Evolutionary conservation across 805 yeast genomes (phyloP).

Genomic region (Hanseniaspora hatyaiensis): DNA sequence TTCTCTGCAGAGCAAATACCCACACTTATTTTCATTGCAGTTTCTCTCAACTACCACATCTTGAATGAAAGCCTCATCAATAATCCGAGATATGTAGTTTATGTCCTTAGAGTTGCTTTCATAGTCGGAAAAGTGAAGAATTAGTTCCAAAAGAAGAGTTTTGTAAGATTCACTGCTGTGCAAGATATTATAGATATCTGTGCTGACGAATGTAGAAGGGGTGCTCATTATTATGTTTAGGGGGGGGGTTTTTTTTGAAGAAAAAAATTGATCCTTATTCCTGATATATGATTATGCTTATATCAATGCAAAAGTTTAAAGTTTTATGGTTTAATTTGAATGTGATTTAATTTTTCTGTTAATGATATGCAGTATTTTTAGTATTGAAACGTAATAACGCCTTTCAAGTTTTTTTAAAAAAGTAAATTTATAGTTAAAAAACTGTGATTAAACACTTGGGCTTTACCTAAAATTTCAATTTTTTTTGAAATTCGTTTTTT

Average conservation of each 20-base stretch:
- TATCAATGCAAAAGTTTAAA: too few species aligned
- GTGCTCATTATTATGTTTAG: neutral
- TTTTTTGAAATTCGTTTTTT: neutral
- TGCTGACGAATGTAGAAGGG: neutral
- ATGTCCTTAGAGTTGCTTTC: constrained; percentile 9
- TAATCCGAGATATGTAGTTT: constrained; percentile 11
- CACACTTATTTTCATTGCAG: constrained; percentile 14
- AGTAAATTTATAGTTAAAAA: too few species aligned
- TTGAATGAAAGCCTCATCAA: constrained; percentile 3
- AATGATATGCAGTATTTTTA: too few species aligned
- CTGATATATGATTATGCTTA: too few species aligned
- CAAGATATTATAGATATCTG: constrained; percentile 1
- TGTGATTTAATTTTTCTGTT: too few species aligned
- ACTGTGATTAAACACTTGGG: too few species aligned
- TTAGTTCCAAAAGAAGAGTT: constrained; percentile 2
- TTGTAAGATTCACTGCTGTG: constrained; percentile 8
- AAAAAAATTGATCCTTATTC: too few species aligned
- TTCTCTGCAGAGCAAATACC: constrained; percentile 9
- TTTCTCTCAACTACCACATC: constrained; percentile 15
- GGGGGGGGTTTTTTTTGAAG: neutral
- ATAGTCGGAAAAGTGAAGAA: constrained; percentile 3
- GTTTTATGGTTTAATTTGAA: too few species aligned
- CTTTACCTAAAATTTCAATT: too few species aligned
- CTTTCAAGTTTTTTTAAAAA: too few species aligned
- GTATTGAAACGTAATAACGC: too few species aligned